Conservation (phyloP, 2,329 filamentous ascomycete species). For the Penicillium hesseltinei region DNA sequence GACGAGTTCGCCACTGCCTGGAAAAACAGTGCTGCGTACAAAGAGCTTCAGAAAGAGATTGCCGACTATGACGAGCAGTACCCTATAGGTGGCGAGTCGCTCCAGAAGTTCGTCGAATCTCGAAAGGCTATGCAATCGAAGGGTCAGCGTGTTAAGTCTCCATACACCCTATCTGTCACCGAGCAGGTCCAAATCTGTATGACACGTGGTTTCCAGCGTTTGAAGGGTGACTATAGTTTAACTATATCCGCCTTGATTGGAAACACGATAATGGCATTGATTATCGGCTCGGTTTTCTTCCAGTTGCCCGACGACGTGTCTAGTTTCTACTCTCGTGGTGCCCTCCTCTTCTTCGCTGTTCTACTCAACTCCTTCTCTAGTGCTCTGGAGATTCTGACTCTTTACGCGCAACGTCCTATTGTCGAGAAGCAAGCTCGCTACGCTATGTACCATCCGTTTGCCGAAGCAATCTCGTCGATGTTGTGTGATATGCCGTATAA, state of each 20-base stretch:
- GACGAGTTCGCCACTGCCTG: constrained; percentile 64
- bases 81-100: constrained; percentile 43
- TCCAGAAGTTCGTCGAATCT: constrained; percentile 43
- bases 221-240: constrained; percentile 73
- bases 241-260: constrained; percentile 64
- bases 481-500: constrained; percentile 66
- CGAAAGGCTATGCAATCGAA: constrained; percentile 46
- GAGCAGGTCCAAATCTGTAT: constrained; percentile 79
- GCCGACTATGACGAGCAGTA: constrained; percentile 44
- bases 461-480: constrained; percentile 16
- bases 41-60: constrained; percentile 43
- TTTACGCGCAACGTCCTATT: constrained; percentile 22
- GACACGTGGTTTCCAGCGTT: constrained; percentile 73
- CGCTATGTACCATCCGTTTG: constrained; percentile 28
- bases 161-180: constrained; percentile 74
- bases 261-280: constrained; percentile 73
- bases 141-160: constrained; percentile 63
- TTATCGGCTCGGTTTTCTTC: constrained; percentile 79
- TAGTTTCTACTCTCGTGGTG: constrained; percentile 76
- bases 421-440: constrained; percentile 29
- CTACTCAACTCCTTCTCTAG: constrained; percentile 81
- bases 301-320: constrained; percentile 63
- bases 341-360: constrained; percentile 82
- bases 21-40: constrained; percentile 54
- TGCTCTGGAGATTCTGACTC: constrained; percentile 59